These are phyloP conservation scores for Pseudogymnoascus sp. DNA, from an alignment of 2,329 filamentous ascomycete species.

Conservation along the genomic window DNA sequence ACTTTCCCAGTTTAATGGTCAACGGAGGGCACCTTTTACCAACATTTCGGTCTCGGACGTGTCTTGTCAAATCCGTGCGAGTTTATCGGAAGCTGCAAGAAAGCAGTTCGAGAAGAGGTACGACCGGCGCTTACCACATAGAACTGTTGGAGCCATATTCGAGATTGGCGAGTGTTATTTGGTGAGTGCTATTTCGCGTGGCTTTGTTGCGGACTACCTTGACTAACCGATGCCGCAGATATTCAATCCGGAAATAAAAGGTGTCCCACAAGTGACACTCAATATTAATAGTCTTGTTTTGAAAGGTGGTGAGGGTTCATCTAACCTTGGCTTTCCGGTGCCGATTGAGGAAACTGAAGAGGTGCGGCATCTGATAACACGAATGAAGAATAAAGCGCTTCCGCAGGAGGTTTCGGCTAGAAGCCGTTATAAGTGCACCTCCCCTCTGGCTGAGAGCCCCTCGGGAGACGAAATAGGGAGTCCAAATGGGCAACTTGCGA, in stretches of 20 bases:
- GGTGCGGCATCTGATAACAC: not conserved
- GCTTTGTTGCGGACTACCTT: not conserved
- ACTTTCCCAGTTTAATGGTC: not conserved
- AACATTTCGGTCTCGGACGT: not conserved
- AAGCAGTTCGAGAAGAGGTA: not conserved
- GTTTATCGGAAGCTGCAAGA: not conserved
- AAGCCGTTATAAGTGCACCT: not conserved
- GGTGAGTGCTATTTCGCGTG: not conserved
- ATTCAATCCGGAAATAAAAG: not conserved
- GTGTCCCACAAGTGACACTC: conserved; percentile 3
- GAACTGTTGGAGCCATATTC: not conserved
- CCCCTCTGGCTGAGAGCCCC: not conserved
- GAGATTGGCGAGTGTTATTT: not conserved
- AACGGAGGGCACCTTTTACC: not conserved
- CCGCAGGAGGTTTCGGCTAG: not conserved
- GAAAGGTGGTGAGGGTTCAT: conserved; percentile 3
- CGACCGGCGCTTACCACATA: not conserved
- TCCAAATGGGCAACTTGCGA: not conserved
- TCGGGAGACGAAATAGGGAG: not conserved
- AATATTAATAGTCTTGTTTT: not conserved
- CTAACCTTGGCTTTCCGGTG: not conserved
- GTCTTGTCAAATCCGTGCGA: not conserved
- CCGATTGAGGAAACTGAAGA: not conserved
- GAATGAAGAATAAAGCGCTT: not conserved
- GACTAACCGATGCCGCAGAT: not conserved